Evolutionary conservation across 1,284 basidiomycete genomes (phyloP).

Genomic region (Ceratobasidium sp.): DNA sequence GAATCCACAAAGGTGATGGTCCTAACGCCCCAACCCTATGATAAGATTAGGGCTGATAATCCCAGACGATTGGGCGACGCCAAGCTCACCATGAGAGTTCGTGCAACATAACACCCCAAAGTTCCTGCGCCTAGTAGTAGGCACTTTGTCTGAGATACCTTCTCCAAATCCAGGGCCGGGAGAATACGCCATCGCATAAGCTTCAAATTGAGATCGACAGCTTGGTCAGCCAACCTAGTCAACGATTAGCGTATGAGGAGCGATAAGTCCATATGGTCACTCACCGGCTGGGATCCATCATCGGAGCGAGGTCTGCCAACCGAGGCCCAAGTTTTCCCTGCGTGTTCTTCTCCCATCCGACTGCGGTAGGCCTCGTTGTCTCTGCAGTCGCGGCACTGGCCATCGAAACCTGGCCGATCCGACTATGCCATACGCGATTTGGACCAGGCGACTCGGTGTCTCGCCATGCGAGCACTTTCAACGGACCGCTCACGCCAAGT

Average conservation of each 20-base stretch:
- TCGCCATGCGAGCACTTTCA: slow-evolving; percentile 81
- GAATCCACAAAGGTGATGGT: slow-evolving; percentile 94
- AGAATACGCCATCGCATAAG: slow-evolving; percentile 98
- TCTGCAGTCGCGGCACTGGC: slow-evolving; percentile 42
- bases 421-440: slow-evolving; percentile 63
- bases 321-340: slow-evolving; percentile 85
- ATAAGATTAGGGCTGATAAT: background rate
- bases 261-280: too few species aligned
- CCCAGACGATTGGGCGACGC: background rate
- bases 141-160: slow-evolving; percentile 80
- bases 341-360: slow-evolving; percentile 95
- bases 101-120: slow-evolving; percentile 93
- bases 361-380: slow-evolving; percentile 63
- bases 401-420: slow-evolving; percentile 61
- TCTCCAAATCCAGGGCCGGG: slow-evolving; percentile 87
- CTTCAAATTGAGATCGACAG: slow-evolving; percentile 95
- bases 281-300: slow-evolving; percentile 90
- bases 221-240: slow-evolving; percentile 88
- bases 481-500: slow-evolving; percentile 45
- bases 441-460: slow-evolving; percentile 60
- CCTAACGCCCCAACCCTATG: slow-evolving; percentile 93
- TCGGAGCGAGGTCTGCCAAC: slow-evolving; percentile 89
- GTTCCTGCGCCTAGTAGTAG: slow-evolving; percentile 94
- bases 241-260: too few species aligned
- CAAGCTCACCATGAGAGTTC: slow-evolving; percentile 78